Evolutionary conservation across 495 filamentous ascomycete species (phyloP), one percentile per base, ranked within the genome.

Genomic region (Rhizodiscina lignyota): DNA sequence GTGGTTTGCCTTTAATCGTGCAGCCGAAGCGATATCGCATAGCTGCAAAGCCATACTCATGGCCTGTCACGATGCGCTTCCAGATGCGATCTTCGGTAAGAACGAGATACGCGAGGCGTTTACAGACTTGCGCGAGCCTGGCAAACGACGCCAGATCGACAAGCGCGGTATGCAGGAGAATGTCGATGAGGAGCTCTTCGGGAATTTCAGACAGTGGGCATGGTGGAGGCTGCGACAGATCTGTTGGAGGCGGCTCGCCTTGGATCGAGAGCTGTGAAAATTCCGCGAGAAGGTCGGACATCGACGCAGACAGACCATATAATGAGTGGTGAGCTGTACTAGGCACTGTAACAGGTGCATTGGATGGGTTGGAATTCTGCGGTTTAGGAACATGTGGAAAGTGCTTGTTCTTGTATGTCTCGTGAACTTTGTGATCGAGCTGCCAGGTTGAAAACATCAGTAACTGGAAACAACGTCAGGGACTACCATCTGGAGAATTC

Each of bases 61-160:
- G 39, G 1, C 71, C 72, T 18, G 76, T 52, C 39, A 79, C 83
- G 4, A 94, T 51, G 27, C 75, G 72, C 43, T 71, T 77, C 89
- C 89, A 97, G 43, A 94, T 81, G n/a, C 66, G 63, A 39, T 94
- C 80, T 48, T 96, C 86, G 32, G 78, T 80, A 1, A 69, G 54
- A 15, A 92, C 82, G 19, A 94, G 66, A 50, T 77, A 94, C 26
- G 89, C 83, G 19, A 97, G 60, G 3, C 77, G 68, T 50, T 82
- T 87, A 60, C 89, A 94, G 0, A 94, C 87, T 28, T 74, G 68
- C 0, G 83, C 62, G 34, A 85, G 66, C n/a, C 83, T 76, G 15
- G 66, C 68, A 48, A 92, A 84, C 12, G 77, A 69, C 2, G 77
- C 79, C 0, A 91, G 61, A 41, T 97, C 89, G n/a, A 61, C 47